Evolutionary conservation across 495 filamentous ascomycete species (phyloP).

Genomic region (Polyplosphaeria fusca): DNA sequence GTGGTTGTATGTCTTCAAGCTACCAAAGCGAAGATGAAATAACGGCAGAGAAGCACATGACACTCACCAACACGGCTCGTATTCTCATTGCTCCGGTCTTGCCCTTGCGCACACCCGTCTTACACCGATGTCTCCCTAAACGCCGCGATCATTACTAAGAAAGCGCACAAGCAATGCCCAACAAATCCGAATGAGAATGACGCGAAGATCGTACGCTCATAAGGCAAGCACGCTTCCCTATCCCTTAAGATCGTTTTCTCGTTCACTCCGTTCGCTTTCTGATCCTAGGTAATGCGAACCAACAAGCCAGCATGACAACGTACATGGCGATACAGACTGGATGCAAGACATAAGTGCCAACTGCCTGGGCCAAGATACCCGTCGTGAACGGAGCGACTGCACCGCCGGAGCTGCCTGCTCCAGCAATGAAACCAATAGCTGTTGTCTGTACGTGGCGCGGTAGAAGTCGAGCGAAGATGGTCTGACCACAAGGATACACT

Average conservation of each 20-base stretch:
- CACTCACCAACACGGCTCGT: too few species aligned
- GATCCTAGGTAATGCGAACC: conserved; percentile 55
- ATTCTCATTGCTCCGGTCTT: neutral
- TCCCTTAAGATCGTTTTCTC: neutral
- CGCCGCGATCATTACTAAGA: neutral
- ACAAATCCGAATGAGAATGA: neutral
- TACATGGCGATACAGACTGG: conserved; percentile 65
- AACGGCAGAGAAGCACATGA: too few species aligned
- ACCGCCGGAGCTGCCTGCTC: conserved; percentile 71
- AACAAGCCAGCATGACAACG: conserved; percentile 65
- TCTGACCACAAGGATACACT: conserved; percentile 68
- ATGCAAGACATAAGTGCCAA: conserved; percentile 72
- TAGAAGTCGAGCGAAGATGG: conserved; percentile 62
- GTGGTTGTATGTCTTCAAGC: too few species aligned
- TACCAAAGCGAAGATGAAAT: too few species aligned
- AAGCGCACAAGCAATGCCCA: neutral
- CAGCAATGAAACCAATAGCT: conserved; percentile 65
- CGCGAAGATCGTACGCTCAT: neutral
- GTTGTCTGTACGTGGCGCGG: conserved; percentile 62
- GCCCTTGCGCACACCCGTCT: too few species aligned
- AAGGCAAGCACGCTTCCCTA: neutral
- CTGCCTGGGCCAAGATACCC: conserved; percentile 64
- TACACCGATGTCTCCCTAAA: too few species aligned
- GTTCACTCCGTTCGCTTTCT: conserved; percentile 52
- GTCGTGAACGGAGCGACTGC: conserved; percentile 73